Evolutionary conservation across 208 protist species (phyloP).

Genomic region (Acanthamoeba lenticulata): DNA sequence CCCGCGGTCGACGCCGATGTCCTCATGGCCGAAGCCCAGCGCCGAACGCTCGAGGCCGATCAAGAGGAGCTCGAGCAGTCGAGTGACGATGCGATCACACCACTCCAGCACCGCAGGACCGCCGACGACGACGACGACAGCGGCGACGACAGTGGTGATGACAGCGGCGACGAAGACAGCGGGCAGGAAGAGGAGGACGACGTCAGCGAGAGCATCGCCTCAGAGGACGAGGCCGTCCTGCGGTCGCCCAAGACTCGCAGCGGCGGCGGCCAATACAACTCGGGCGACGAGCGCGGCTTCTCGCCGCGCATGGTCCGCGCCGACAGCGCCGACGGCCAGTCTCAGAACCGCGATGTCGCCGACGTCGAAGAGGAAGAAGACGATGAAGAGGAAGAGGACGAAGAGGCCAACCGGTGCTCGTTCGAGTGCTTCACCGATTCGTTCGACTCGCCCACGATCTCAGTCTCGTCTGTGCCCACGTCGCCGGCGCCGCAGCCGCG

Average conservation of each 20-base stretch:
- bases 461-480: background rate
- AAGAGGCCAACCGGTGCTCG: background rate
- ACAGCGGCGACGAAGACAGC: background rate
- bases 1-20: background rate
- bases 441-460: background rate
- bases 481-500: background rate
- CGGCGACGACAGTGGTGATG: background rate
- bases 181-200: no score
- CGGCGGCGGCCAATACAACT: background rate
- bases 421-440: constrained; percentile 18
- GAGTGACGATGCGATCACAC: no score
- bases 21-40: no score
- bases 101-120: no score
- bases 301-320: background rate
- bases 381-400: background rate
- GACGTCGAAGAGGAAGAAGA: background rate
- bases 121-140: background rate
- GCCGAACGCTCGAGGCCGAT: no score
- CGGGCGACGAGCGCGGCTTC: background rate
- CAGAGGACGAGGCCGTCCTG: background rate
- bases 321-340: background rate
- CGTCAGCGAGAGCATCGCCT: background rate
- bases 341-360: background rate
- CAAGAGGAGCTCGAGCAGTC: no score
- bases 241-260: background rate